phyloP scores from a whole-genome alignment of 345 rosid species.

The Litchi chinensis region DNA sequence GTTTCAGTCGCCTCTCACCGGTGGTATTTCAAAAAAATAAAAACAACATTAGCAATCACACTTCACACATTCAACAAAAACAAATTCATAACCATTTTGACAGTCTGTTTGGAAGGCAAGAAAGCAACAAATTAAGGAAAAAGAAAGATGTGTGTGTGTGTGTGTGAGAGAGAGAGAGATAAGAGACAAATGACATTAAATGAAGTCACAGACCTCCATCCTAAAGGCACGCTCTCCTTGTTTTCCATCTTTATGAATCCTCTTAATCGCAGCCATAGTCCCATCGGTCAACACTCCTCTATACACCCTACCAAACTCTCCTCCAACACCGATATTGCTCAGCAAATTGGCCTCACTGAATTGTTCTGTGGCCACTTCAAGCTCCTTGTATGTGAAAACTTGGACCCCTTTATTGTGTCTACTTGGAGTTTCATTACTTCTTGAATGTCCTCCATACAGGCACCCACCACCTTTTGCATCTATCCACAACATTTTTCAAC shows the following conservation, averaged over 20 bases:
- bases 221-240: constrained; percentile 86
- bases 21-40: no score
- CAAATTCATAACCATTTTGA: neutral
- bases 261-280: constrained; percentile 77
- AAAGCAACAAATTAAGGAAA: neutral
- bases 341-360: constrained; percentile 70
- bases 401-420: constrained; percentile 51
- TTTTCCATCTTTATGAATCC: constrained; percentile 58
- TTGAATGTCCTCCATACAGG: constrained; percentile 42
- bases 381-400: constrained; percentile 83
- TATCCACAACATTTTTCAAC: constrained; percentile 26
- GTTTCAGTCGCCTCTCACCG: no score
- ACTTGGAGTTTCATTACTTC: constrained; percentile 24
- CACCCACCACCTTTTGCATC: constrained; percentile 67
- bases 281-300: constrained; percentile 75
- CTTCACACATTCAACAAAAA: neutral
- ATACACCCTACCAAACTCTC: constrained; percentile 67
- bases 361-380: constrained; percentile 61
- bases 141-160: no score
- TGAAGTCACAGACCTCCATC: constrained; percentile 69
- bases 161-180: neutral
- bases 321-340: constrained; percentile 37
- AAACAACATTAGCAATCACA: no score
- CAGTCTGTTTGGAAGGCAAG: neutral
- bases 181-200: constrained; percentile 35